These are phyloP conservation scores for Pestalotiopsis fici DNA, from an alignment of 2,329 filamentous ascomycete genomes.

Conservation along the genomic window DNA sequence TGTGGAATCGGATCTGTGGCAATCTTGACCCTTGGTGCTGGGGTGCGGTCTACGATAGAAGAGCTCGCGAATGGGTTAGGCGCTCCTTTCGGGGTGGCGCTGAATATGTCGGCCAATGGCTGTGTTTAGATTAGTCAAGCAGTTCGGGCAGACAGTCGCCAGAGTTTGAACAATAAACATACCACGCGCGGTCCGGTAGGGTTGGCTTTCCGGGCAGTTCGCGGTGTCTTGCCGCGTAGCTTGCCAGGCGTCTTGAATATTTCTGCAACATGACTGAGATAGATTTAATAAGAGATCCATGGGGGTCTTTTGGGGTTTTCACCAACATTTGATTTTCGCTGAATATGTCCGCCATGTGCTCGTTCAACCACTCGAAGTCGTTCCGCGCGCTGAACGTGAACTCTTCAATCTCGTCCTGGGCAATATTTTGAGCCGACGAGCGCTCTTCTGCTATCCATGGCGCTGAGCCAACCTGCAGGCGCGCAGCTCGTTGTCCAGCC, in stretches of 20 bases:
- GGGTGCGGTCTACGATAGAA: conserved; percentile 46
- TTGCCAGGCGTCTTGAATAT: conserved; percentile 95
- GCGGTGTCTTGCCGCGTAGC: conserved; percentile 77
- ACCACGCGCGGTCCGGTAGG: conserved; percentile 63
- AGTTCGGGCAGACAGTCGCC: background rate
- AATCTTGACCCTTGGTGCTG: conserved; percentile 60
- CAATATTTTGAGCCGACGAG: conserved; percentile 73
- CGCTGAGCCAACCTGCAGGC: conserved; percentile 74
- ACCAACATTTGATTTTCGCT: conserved; percentile 82
- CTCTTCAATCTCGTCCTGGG: conserved; percentile 84
- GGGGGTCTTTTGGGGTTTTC: background rate
- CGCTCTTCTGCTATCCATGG: conserved; percentile 88
- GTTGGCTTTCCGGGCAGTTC: conserved; percentile 65
- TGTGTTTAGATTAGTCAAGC: conserved; percentile 26
- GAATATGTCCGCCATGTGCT: conserved; percentile 96
- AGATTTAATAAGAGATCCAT: conserved; percentile 25
- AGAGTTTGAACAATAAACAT: conserved; percentile 33
- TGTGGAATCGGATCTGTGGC: conserved; percentile 51
- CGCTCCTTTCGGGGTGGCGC: conserved; percentile 54
- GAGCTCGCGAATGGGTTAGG: conserved; percentile 53
- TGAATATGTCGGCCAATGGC: conserved; percentile 63
- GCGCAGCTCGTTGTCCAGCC: conserved; percentile 40
- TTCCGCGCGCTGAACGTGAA: conserved; percentile 90
- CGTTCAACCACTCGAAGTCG: conserved; percentile 97
- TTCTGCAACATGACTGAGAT: conserved; percentile 78